A percentile compares a stretch with the other conserved stretches of the same genome.
phyloP scores from a whole-genome alignment of 2,329 filamentous ascomycete genomes.

The Xylaria sp. region DNA sequence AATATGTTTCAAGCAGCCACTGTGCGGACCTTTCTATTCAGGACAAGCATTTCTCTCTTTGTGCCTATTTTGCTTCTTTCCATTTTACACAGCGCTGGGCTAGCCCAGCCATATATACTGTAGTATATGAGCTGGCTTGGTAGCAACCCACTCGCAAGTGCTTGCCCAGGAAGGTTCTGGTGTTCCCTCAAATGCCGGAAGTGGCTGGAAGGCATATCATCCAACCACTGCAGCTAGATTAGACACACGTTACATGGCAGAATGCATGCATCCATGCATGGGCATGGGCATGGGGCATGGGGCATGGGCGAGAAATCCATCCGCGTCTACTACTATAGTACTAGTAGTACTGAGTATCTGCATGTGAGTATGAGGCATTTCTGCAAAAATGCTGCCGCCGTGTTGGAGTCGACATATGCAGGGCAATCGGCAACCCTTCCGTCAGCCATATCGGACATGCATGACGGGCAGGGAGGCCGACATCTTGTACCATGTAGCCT shows the following conservation, averaged over 20 bases:
- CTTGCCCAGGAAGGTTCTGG: constrained; percentile 6
- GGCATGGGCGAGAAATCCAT: constrained; percentile 28
- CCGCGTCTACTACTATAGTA: not conserved
- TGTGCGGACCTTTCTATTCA: not conserved
- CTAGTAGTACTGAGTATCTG: constrained; percentile 9
- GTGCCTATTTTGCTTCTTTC: not conserved
- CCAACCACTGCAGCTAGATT: constrained; percentile 19
- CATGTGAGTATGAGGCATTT: constrained; percentile 40
- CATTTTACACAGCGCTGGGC: not conserved
- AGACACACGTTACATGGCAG: constrained; percentile 35
- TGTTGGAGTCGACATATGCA: constrained; percentile 38
- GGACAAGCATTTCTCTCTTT: not conserved
- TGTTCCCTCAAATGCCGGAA: constrained; percentile 27
- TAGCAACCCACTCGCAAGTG: constrained; percentile 14
- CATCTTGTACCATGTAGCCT: constrained; percentile 33
- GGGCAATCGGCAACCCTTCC: constrained; percentile 37
- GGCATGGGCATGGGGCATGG: no score
- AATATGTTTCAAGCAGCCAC: not conserved
- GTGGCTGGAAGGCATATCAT: constrained; percentile 20
- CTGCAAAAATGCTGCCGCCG: constrained; percentile 24
- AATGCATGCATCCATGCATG: constrained; percentile 23
- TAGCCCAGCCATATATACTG: not conserved
- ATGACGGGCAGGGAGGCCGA: constrained; percentile 24
- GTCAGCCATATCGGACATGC: constrained; percentile 33
- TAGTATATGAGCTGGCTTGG: constrained; percentile 3